phyloP scores from a whole-genome alignment of 352 stramenopile species.

The Phytopythium montanum region DNA sequence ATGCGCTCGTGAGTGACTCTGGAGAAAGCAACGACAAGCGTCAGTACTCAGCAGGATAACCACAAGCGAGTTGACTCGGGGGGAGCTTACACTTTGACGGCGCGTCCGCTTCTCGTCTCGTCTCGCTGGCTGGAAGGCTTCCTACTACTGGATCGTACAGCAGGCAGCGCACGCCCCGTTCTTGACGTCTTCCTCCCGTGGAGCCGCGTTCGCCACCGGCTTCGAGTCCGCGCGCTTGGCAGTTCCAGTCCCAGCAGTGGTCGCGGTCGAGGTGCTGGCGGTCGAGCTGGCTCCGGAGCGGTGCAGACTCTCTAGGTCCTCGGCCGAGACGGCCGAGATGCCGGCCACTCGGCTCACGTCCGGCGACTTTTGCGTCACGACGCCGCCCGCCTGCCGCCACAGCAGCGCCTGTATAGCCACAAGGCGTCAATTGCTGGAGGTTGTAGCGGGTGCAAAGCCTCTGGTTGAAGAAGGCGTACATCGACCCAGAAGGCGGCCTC shows the following conservation, averaged over 20 bases:
- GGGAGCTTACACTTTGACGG: constrained; percentile 8
- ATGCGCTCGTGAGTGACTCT: not conserved
- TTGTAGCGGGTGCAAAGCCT: too few species aligned
- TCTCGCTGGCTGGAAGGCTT: not conserved
- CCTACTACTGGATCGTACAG: constrained; percentile 76
- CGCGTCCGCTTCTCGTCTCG: too few species aligned
- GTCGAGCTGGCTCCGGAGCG: constrained; percentile 7
- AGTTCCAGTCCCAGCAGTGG: constrained; percentile 14
- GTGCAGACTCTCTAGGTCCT: constrained; percentile 30
- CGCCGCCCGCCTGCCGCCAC: constrained; percentile 75
- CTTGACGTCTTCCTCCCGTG: constrained; percentile 33
- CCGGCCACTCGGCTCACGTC: constrained; percentile 35
- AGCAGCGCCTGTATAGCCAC: constrained; percentile 46
- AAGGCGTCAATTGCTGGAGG: not conserved
- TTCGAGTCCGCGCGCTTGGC: constrained; percentile 25
- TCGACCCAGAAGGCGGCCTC: constrained; percentile 88
- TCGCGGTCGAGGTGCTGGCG: constrained; percentile 15
- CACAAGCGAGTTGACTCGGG: too few species aligned
- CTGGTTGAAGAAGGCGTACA: constrained; percentile 20
- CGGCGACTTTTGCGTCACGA: constrained; percentile 79
- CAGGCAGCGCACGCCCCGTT: constrained; percentile 51
- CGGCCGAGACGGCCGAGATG: constrained; percentile 28
- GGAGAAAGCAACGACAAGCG: not conserved
- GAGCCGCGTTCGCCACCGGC: constrained; percentile 8
- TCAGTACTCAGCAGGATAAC: too few species aligned